Base-by-base conservation (phyloP, 495 filamentous ascomycete species). In the Aspergillus steynii region DNA sequence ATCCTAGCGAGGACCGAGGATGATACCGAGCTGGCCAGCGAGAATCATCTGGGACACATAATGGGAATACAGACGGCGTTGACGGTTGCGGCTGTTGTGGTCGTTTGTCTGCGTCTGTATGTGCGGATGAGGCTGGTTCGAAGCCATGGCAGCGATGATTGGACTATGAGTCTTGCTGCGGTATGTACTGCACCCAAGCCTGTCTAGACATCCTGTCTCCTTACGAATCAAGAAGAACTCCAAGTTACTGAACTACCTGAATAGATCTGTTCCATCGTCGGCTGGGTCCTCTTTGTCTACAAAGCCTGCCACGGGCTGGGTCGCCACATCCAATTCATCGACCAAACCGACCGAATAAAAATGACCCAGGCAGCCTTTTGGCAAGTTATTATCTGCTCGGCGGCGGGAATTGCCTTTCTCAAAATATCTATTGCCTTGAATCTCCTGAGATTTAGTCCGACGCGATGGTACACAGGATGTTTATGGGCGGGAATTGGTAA, bases 401-500 rank as follows among this genome's bases (percentile, higher is more conserved):
- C 31, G 6, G 31, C 31, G 12, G 53, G 53, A 10, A 56, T 56
- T 27, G 53, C 53, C 5, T 56, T 42, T 25, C 53, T 56, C 32
- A 56, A 56, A 25, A 26, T 56, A 9, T 56, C 53, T 25, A 56
- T 56, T 12, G 53, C 53, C 15, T 46, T 56, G 31, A 56, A 56
- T 25, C 53, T 56, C 6, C 31, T 56, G 2, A 10, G 53, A 2
- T 42, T 56, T 34, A 56, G 53, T 29, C 53, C 31, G 9, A 32
- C 53, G 5, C 29, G 53, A 26, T 56, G 53, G 53, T 56, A 56
- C 26, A 32, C 34, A 2, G 5, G 8, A 2, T 42, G 29, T 20
- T 34, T 56, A 26, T 56, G 53, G 53, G n/a, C 20, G n/a, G 42
- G 53, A 15, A 56, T 56, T 56, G 53, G 53, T 56, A 20, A 56